A percentile compares a stretch with the other conserved stretches of the same genome.
These are phyloP conservation scores for Coemansia sp. DNA, from an alignment of 192 early-diverging fungal genomes.

Conservation along the genomic window DNA sequence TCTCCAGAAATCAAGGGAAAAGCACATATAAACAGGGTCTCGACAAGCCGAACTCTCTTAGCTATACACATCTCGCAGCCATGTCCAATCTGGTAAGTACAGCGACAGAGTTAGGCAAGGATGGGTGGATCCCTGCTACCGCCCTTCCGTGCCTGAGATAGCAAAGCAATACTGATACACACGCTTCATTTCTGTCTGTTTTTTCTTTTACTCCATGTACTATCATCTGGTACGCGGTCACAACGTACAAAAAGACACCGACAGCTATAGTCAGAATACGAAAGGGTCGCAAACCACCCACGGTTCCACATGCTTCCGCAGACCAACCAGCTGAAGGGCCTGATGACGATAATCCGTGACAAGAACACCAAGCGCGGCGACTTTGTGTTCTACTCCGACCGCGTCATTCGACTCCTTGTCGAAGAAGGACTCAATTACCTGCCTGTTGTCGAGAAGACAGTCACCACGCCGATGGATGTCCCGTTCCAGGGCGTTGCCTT, in stretches of 20 bases:
- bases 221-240: neutral
- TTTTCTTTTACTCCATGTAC: neutral
- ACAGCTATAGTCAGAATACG: conserved; percentile 24
- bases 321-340: conserved; percentile 74
- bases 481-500: conserved; percentile 75
- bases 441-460: conserved; percentile 75
- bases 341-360: conserved; percentile 85
- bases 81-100: conserved; percentile 1
- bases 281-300: conserved; percentile 43
- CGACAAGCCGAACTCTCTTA: neutral
- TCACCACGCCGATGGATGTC: conserved; percentile 77
- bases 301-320: conserved; percentile 70
- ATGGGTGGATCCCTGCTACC: neutral
- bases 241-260: neutral
- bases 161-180: neutral
- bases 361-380: conserved; percentile 77
- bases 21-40: neutral
- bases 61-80: neutral
- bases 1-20: no score
- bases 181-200: neutral
- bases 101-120: neutral
- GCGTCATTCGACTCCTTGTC: conserved; percentile 83
- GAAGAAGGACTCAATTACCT: conserved; percentile 95
- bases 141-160: neutral
- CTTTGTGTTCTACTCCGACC: conserved; percentile 93